Base-by-base conservation (phyloP, 129 eudicot genomes). In the Apium graveolens region DNA sequence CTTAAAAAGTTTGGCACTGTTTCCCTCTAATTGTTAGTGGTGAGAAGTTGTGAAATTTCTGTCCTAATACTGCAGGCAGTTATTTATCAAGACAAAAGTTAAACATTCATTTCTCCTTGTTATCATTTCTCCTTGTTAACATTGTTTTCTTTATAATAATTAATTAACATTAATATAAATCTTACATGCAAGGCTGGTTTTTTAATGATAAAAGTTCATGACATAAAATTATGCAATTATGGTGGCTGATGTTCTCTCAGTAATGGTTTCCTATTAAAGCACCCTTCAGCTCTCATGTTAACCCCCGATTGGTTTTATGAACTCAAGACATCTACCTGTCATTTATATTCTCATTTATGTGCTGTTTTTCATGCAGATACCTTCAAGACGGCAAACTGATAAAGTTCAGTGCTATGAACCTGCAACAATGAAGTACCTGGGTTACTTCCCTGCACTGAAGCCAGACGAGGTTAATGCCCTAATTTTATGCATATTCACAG, bases 341-440 rank as follows among this genome's bases (percentile, higher is more conserved):
- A 65, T 24, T 66, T 66, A 66, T 38, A 43, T 65, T 9, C 42
- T 69, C 53, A 79, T 71, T 49, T n/a, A 34, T 31, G 41, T 84
- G 29, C 70, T 70, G 26, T 71, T 82, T 71, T 70, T 65, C 49
- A 68, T 78, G 70, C 82, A 95, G 98, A 90, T 95, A 81, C 98
- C 98, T 80, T 91, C 96, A 42, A 88, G 96, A 79, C 87, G 98
- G 55, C 98, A 95, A 74, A 90, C 97, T 11, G 98, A 91, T 78
- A 95, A 86, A 88, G 98, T 95, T 76, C 96, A 90, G 86, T 95
- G 98, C 92, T 95, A 95, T 82, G 98, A 91, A 87, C 98, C 98
- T 69, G 98, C 98, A 83, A 95, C 98, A 16, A 92, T 95, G 97
- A 95, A 95, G 74, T 95, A 95, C 88, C 87, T 91, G 76, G 98